These are phyloP conservation scores for Lagenaria siceraria DNA, from an alignment of 306 rosid species.

Conservation along the genomic window DNA sequence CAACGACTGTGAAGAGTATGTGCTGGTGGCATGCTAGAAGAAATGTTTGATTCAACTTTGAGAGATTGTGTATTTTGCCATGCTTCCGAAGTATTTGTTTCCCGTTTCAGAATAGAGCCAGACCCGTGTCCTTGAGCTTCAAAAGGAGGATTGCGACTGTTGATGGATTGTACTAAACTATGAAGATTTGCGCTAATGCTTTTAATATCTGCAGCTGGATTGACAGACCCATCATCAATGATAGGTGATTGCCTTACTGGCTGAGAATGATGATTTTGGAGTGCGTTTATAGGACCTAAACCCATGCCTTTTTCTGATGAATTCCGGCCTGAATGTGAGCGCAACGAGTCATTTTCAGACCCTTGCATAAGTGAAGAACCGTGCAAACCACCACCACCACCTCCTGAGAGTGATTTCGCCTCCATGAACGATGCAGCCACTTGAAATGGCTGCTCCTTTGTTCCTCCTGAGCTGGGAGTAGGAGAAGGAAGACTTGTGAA, in stretches of 20 bases:
- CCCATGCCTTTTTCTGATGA: conserved; percentile 13
- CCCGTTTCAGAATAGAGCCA: conserved; percentile 32
- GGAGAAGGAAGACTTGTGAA: conserved; percentile 90
- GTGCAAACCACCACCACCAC: conserved; percentile 34
- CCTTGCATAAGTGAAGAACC: conserved; percentile 18
- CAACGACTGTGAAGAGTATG: conserved; percentile 54
- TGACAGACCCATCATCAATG: conserved; percentile 16
- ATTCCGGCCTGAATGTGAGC: conserved; percentile 25
- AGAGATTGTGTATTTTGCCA: conserved; percentile 41
- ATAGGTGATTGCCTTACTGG: conserved; percentile 21
- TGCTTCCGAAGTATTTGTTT: conserved; percentile 19
- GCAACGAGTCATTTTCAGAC: conserved; percentile 23
- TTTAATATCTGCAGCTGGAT: conserved; percentile 36
- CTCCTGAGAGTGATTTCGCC: conserved; percentile 17
- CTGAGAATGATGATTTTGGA: conserved; percentile 39
- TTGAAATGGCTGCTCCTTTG: conserved; percentile 39
- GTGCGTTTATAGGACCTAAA: conserved; percentile 21
- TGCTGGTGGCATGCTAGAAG: conserved; percentile 27
- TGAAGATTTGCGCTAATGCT: conserved; percentile 50
- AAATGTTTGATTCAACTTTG: conserved; percentile 41
- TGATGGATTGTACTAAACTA: conserved; percentile 34
- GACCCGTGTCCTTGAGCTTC: conserved; percentile 59
- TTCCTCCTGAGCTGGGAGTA: conserved; percentile 58
- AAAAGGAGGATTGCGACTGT: conserved; percentile 25
- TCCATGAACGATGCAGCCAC: conserved; percentile 28